Evolutionary conservation across 768 basidiomycete genomes (phyloP).

Genomic region (Agaricus sinodeliciosus): DNA sequence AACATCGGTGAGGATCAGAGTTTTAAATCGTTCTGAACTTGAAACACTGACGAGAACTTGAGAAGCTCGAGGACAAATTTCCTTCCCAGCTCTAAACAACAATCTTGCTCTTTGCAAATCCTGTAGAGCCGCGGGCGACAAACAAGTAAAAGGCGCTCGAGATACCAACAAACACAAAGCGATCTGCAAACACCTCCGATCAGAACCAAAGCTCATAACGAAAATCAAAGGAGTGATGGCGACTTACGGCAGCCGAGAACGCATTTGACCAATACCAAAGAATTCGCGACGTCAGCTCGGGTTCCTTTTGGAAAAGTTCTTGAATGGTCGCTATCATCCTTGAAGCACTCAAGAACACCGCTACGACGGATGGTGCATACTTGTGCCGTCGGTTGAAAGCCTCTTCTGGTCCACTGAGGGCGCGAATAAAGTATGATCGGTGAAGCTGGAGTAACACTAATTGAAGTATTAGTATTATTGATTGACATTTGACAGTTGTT

Average conservation of each 20-base stretch:
- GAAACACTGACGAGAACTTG: constrained; percentile 38
- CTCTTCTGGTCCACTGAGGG: constrained; percentile 49
- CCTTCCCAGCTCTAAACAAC: constrained; percentile 38
- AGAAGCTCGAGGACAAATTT: constrained; percentile 36
- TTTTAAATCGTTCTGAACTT: background rate
- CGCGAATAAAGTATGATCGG: constrained; percentile 60
- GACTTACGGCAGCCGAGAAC: constrained; percentile 44
- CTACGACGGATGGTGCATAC: constrained; percentile 66
- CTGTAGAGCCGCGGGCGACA: constrained; percentile 56
- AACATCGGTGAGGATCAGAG: constrained; percentile 7
- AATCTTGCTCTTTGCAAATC: constrained; percentile 47
- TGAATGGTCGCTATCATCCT: constrained; percentile 57
- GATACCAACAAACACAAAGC: constrained; percentile 50
- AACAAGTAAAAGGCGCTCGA: constrained; percentile 59
- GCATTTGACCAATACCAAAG: constrained; percentile 49
- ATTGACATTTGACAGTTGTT: background rate
- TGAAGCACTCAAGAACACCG: constrained; percentile 57
- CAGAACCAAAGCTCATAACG: background rate
- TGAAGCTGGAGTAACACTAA: constrained; percentile 62
- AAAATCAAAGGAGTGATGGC: background rate
- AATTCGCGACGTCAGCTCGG: constrained; percentile 49
- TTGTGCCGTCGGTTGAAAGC: constrained; percentile 56
- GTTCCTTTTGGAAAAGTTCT: constrained; percentile 50
- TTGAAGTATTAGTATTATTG: background rate
- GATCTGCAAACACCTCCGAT: constrained; percentile 25